Percentiles rank a stretch among this genome's conserved stretches.
phyloP scores from a whole-genome alignment of 768 basidiomycete species.

The Kwoniella sp. region DNA sequence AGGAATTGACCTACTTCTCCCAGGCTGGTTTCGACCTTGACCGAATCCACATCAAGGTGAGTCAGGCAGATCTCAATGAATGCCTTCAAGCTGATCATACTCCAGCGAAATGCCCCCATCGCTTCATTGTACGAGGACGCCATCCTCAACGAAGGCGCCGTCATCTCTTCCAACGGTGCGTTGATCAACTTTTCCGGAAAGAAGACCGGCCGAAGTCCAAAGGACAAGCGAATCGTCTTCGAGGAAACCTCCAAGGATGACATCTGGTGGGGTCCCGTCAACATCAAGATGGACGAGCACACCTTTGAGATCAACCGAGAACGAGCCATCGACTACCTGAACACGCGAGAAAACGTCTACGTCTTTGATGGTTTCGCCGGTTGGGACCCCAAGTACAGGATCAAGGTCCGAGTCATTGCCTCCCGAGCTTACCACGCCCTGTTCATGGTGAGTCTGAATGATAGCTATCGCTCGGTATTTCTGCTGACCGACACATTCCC shows the following conservation, averaged over 20 bases:
- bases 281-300: slow-evolving; percentile 93
- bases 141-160: slow-evolving; percentile 95
- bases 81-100: neutral
- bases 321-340: slow-evolving; percentile 97
- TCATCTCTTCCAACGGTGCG: slow-evolving; percentile 91
- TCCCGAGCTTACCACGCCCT: slow-evolving; percentile 97
- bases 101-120: slow-evolving; percentile 50
- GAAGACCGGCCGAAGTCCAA: slow-evolving; percentile 95
- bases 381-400: slow-evolving; percentile 98
- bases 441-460: slow-evolving; percentile 73
- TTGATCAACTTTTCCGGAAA: slow-evolving; percentile 99
- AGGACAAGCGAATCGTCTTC: slow-evolving; percentile 99
- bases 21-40: slow-evolving; percentile 99
- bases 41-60: slow-evolving; percentile 74
- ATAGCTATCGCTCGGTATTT: slow-evolving; percentile 2
- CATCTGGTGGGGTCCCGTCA: slow-evolving; percentile 99
- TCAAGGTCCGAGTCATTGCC: slow-evolving; percentile 99
- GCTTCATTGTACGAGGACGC: slow-evolving; percentile 96
- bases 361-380: slow-evolving; percentile 96
- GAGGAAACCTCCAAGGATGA: slow-evolving; percentile 95
- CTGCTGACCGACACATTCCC: slow-evolving; percentile 55
- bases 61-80: slow-evolving; percentile 5
- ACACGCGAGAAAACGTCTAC: slow-evolving; percentile 96
- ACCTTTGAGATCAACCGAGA: slow-evolving; percentile 99
- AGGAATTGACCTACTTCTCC: slow-evolving; percentile 93